phyloP scores from a whole-genome alignment of 2,329 filamentous ascomycete genomes.

The Hypoxylon sp. region DNA sequence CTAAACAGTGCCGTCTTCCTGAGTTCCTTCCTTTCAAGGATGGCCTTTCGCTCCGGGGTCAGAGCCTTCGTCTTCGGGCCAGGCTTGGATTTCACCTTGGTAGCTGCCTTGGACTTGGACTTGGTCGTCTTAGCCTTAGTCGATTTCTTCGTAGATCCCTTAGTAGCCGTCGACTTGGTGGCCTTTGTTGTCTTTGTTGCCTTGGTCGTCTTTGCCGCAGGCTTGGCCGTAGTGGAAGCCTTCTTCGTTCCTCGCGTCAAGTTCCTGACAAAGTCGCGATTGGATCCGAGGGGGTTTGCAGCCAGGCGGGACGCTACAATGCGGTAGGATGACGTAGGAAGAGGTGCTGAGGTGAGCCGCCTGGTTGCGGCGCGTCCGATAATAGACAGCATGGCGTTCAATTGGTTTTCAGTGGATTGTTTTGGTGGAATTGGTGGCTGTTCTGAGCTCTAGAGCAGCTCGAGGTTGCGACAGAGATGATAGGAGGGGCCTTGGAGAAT shows the following conservation, averaged over 20 bases:
- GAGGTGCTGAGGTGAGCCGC: conserved; percentile 51
- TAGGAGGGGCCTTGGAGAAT: conserved; percentile 7
- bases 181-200: conserved; percentile 49
- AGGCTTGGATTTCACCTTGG: conserved; percentile 45
- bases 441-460: conserved; percentile 9
- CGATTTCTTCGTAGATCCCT: conserved; percentile 45
- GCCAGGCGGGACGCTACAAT: conserved; percentile 42
- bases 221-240: conserved; percentile 44
- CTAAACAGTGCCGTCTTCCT: conserved; percentile 61
- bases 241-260: conserved; percentile 42
- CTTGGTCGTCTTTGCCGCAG: conserved; percentile 37
- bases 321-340: conserved; percentile 43
- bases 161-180: conserved; percentile 38
- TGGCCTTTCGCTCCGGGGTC: conserved; percentile 58
- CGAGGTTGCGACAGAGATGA: conserved; percentile 18
- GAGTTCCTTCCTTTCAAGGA: conserved; percentile 51
- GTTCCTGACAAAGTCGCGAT: conserved; percentile 30
- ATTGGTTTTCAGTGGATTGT: conserved; percentile 28
- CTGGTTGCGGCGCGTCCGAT: conserved; percentile 59
- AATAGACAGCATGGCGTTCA: conserved; percentile 59
- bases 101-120: conserved; percentile 45
- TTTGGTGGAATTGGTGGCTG: conserved; percentile 11
- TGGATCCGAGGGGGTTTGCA: conserved; percentile 15
- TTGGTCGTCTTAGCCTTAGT: conserved; percentile 46
- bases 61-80: conserved; percentile 40